Conservation (phyloP, 208 protist genomes). For the Angomonas deanei region DNA sequence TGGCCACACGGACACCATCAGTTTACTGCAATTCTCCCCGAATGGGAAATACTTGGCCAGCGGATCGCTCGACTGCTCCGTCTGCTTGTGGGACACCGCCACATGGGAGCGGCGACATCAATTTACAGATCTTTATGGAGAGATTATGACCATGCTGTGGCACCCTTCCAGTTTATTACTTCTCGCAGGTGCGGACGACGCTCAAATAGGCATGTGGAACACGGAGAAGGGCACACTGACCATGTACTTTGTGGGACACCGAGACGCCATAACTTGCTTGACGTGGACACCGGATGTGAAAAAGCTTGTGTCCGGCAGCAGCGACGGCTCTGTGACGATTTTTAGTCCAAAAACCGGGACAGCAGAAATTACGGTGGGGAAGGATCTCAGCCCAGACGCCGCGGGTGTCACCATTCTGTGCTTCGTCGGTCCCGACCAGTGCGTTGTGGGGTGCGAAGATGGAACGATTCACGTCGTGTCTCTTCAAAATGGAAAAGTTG, state of each 20-base stretch:
- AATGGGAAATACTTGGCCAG: constrained; percentile 74
- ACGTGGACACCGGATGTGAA: constrained; percentile 87
- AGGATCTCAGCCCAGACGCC: constrained; percentile 69
- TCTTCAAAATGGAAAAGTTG: constrained; percentile 57
- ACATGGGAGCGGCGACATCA: constrained; percentile 72
- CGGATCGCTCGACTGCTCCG: constrained; percentile 60
- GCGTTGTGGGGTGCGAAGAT: constrained; percentile 79
- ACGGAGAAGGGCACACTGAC: constrained; percentile 75
- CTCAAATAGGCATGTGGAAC: constrained; percentile 94
- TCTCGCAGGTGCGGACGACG: constrained; percentile 85
- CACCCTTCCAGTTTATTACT: constrained; percentile 91
- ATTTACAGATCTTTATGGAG: constrained; percentile 81
- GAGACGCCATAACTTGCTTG: constrained; percentile 71
- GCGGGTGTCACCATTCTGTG: constrained; percentile 62
- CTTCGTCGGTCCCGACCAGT: constrained; percentile 70
- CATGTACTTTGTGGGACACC: constrained; percentile 91
- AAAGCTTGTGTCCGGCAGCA: constrained; percentile 85
- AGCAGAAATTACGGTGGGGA: constrained; percentile 44
- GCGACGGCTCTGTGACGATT: constrained; percentile 84
- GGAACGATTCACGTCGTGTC: constrained; percentile 78
- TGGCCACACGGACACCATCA: constrained; percentile 80
- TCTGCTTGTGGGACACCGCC: constrained; percentile 68
- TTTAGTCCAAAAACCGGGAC: constrained; percentile 90
- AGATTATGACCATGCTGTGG: constrained; percentile 87
- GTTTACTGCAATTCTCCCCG: constrained; percentile 73